These are phyloP conservation scores for Meira miltonrushii DNA, from an alignment of 1,284 basidiomycete species.

Conservation along the genomic window DNA sequence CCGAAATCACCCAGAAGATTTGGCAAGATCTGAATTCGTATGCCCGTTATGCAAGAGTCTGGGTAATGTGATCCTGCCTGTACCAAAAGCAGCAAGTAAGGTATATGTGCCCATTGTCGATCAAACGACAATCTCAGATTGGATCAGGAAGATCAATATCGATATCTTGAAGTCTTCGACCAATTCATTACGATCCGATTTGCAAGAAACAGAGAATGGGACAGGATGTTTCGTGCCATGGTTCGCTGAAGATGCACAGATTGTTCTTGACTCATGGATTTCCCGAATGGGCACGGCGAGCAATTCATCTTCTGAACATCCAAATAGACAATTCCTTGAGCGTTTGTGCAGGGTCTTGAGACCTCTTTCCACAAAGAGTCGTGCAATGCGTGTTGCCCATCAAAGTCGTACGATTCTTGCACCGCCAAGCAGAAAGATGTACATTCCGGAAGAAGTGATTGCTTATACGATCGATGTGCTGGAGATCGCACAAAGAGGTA, in stretches of 20 bases:
- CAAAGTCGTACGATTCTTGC: conserved; percentile 42
- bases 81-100: conserved; percentile 54
- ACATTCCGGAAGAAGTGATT: conserved; percentile 47
- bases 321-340: conserved; percentile 44
- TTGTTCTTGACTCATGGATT: conserved; percentile 1
- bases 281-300: neutral
- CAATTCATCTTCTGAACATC: conserved; percentile 16
- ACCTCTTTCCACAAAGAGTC: conserved; percentile 36
- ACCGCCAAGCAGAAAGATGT: conserved; percentile 37
- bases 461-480: conserved; percentile 49
- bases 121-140: conserved; percentile 38
- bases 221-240: conserved; percentile 47
- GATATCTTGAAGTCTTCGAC: conserved; percentile 48
- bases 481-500: conserved; percentile 44
- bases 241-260: conserved; percentile 19
- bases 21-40: conserved; percentile 86
- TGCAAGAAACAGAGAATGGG: conserved; percentile 41
- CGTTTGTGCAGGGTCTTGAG: conserved; percentile 41
- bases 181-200: conserved; percentile 28
- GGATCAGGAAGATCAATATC: conserved; percentile 52
- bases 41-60: conserved; percentile 98
- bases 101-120: conserved; percentile 10
- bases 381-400: conserved; percentile 24
- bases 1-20: conserved; percentile 89
- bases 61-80: conserved; percentile 87